phyloP scores from a whole-genome alignment of 2,329 filamentous ascomycete species.

The Aspergillus ustus region DNA sequence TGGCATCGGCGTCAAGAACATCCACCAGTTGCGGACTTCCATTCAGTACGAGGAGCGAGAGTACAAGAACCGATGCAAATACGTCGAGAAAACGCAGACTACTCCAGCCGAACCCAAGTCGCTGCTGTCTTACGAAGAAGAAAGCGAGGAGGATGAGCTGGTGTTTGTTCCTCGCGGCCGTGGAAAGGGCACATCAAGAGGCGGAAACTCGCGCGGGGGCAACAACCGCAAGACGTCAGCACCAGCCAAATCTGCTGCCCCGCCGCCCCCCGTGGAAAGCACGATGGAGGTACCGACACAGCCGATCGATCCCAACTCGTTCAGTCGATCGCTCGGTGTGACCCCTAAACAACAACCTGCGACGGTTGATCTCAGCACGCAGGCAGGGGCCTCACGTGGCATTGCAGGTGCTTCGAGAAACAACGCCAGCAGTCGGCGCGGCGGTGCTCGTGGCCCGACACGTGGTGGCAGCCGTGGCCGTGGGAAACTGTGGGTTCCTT shows the following conservation, averaged over 20 bases:
- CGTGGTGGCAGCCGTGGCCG: constrained; percentile 42
- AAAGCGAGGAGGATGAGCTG: constrained; percentile 54
- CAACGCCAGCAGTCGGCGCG: constrained; percentile 36
- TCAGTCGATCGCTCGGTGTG: constrained; percentile 47
- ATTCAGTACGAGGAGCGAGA: constrained; percentile 53
- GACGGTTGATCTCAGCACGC: constrained; percentile 38
- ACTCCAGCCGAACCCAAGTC: constrained; percentile 45
- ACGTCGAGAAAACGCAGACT: constrained; percentile 48
- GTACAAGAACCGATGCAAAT: constrained; percentile 51
- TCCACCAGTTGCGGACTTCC: constrained; percentile 52
- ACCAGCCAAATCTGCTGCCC: constrained; percentile 27
- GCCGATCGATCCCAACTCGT: constrained; percentile 55
- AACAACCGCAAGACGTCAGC: constrained; percentile 36
- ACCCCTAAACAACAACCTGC: constrained; percentile 31
- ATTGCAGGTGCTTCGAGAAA: constrained; percentile 41
- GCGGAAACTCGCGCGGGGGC: constrained; percentile 32
- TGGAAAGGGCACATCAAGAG: constrained; percentile 38
- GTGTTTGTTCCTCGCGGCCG: constrained; percentile 51
- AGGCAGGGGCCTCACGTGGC: constrained; percentile 40
- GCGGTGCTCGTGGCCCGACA: constrained; percentile 38
- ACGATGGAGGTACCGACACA: constrained; percentile 49
- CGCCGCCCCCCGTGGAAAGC: constrained; percentile 32
- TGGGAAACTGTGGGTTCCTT: constrained; percentile 53
- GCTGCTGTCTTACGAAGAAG: constrained; percentile 53
- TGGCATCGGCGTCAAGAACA: constrained; percentile 52